Evolutionary conservation across 2,329 filamentous ascomycete genomes (phyloP).

Genomic region (Chaetomium sp.): DNA sequence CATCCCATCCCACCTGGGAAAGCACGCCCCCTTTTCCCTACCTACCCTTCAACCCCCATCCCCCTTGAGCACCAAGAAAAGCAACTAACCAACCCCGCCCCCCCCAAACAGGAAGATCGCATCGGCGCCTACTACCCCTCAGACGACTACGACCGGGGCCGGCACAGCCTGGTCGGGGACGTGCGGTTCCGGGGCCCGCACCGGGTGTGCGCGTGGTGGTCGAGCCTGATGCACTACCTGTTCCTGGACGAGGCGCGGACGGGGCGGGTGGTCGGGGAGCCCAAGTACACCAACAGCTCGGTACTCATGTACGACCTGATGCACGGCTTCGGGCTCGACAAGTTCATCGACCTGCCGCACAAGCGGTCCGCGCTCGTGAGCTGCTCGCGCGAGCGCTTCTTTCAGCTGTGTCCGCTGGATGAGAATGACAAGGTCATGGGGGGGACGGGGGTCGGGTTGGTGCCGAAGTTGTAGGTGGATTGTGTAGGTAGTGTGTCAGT

Average conservation of each 20-base stretch:
- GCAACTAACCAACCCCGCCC: not conserved
- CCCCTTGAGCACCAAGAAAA: too few relatives aligned
- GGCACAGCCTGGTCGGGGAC: slow-evolving; percentile 61
- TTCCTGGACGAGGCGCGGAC: slow-evolving; percentile 64
- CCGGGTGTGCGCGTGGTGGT: slow-evolving; percentile 64
- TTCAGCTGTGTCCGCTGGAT: slow-evolving; percentile 64
- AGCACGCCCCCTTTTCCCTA: not conserved
- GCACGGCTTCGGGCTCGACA: slow-evolving; percentile 71
- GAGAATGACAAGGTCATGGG: slow-evolving; percentile 59
- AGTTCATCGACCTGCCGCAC: slow-evolving; percentile 71
- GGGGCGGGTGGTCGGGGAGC: slow-evolving; percentile 65
- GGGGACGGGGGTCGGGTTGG: slow-evolving; percentile 55
- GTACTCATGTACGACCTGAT: slow-evolving; percentile 75
- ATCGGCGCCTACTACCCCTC: slow-evolving; percentile 59
- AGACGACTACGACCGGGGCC: slow-evolving; percentile 59
- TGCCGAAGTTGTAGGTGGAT: slow-evolving; percentile 54
- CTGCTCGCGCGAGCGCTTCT: slow-evolving; percentile 68
- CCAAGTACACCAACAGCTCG: slow-evolving; percentile 68
- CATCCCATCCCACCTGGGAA: too few relatives aligned
- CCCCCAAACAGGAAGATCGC: slow-evolving; percentile 51
- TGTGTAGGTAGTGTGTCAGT: not conserved
- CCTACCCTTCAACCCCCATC: too few relatives aligned
- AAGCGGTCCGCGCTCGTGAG: slow-evolving; percentile 70
- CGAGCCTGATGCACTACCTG: slow-evolving; percentile 63
- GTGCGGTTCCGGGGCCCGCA: slow-evolving; percentile 62